Conservation (phyloP, 768 basidiomycete genomes). For the Pleurotus ostreatus region DNA sequence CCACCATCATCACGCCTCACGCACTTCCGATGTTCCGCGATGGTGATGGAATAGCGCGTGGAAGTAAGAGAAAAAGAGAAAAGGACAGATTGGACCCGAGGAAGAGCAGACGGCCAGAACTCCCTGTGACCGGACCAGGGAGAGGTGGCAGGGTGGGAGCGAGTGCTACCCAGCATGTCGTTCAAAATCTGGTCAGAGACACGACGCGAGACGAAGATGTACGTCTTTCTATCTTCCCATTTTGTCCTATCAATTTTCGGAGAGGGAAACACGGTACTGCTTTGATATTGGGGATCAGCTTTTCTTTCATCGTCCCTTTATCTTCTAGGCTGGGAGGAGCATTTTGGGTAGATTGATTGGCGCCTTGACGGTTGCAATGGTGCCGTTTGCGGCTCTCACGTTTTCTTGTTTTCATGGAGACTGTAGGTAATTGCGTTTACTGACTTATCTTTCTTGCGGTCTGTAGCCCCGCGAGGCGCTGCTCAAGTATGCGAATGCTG, state of each 20-base stretch:
- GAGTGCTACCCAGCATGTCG: conserved; percentile 95
- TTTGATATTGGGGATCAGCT: background rate
- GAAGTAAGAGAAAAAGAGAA: conserved; percentile 85
- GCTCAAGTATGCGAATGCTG: conserved; percentile 82
- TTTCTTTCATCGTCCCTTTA: background rate
- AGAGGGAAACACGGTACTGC: conserved; percentile 9
- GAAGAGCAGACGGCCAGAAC: conserved; percentile 88
- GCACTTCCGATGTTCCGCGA: conserved; percentile 92
- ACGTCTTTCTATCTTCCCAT: conserved; percentile 38
- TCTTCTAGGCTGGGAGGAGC: background rate
- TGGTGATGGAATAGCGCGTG: conserved; percentile 61
- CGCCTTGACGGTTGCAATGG: conserved; percentile 10
- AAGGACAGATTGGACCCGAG: conserved; percentile 85
- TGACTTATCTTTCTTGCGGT: conserved; percentile 17
- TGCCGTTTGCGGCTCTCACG: conserved; percentile 15
- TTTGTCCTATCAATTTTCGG: background rate
- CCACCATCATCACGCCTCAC: conserved; percentile 90
- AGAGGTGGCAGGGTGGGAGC: conserved; percentile 93
- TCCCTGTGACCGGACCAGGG: conserved; percentile 92
- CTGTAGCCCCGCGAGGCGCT: conserved; percentile 92
- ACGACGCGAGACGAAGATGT: conserved; percentile 93
- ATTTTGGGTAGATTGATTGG: conserved; percentile 7
- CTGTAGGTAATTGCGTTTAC: background rate
- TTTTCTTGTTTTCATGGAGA: conserved; percentile 16
- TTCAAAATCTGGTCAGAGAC: conserved; percentile 91